phyloP scores from a whole-genome alignment of 139 green algal genomes.

The Penium margaritaceum region DNA sequence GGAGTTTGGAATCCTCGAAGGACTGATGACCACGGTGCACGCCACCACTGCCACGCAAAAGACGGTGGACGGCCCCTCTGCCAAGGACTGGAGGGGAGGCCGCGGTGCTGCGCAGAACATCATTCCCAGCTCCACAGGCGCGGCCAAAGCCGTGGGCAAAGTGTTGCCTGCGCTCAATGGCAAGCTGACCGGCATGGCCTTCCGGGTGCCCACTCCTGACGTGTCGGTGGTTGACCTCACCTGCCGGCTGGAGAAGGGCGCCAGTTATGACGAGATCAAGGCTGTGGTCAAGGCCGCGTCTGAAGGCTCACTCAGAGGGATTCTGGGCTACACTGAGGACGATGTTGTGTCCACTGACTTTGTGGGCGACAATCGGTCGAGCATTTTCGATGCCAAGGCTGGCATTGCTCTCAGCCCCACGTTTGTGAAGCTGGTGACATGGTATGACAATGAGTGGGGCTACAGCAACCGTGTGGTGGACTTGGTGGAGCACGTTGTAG shows the following conservation, averaged over 20 bases:
- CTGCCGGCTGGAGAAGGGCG: constrained; percentile 72
- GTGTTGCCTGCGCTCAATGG: constrained; percentile 91
- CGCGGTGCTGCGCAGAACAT: constrained; percentile 81
- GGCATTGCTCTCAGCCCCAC: constrained; percentile 55
- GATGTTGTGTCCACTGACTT: constrained; percentile 89
- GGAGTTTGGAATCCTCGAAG: constrained; percentile 51
- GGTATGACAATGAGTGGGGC: constrained; percentile 95
- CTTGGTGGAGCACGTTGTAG: constrained; percentile 28
- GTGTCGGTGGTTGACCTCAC: constrained; percentile 96
- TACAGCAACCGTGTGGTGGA: constrained; percentile 45
- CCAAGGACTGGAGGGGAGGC: constrained; percentile 92
- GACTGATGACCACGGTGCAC: constrained; percentile 89
- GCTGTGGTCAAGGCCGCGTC: constrained; percentile 47
- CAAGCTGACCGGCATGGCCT: constrained; percentile 97
- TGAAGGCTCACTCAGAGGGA: constrained; percentile 71
- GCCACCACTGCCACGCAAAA: constrained; percentile 91
- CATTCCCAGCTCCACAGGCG: constrained; percentile 89
- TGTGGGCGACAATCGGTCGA: constrained; percentile 59
- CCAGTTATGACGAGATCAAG: constrained; percentile 88
- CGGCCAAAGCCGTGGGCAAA: constrained; percentile 78
- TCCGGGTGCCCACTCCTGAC: constrained; percentile 89
- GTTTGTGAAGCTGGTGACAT: constrained; percentile 90
- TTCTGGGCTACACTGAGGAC: constrained; percentile 86
- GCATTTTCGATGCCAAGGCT: constrained; percentile 45
- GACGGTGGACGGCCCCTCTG: constrained; percentile 85